Evolutionary conservation across 1,139 yeast genomes (phyloP), one percentile per base, ranked within the genome.

Genomic region (Pichia sp.): DNA sequence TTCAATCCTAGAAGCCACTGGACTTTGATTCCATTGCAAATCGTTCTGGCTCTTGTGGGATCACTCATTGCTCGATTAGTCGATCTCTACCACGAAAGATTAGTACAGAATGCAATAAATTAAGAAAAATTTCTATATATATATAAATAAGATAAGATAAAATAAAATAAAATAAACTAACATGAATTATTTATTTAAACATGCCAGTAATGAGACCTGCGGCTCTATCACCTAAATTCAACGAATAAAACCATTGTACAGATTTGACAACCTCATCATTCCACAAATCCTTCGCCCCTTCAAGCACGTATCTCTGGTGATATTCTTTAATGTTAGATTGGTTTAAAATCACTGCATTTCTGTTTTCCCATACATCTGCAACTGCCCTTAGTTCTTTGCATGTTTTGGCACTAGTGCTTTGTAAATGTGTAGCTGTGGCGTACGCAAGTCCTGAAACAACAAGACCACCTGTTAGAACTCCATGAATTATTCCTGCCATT

Each of bases 271-370:
- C 74, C 59, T 85, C 94, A 44, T 77, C 80, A 57, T 86, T 83
- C 95, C 95, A 86, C 40, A 85, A 71, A 57, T 86, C 95, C 55
- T 81, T 85, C 51, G 76, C 69, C 0, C 90, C 81, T 61, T 86
- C 92, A 9, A 57, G 57, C 38, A 78, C 57, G 36, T 69, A 65
- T 37, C 72, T 69, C 38, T 78, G 69, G 37, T 64, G 59, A 48
- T 72, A 75, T 27, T 70, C 64, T 29, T 71, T 55, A 23, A 57
- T 52, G 40, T 63, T 61, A 52, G 64, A 54, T 60, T 64, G 52
- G 60, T 62, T 71, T 42, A 57, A 61, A 47, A 69, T 64, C 23
- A 73, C 64, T 42, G 71, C 67, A 38, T 75, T 71, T 50, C 77
- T 66, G 50, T 75, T 68, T 41, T 76, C 75, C 50, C 81, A 67